Base-by-base conservation (phyloP, 257 asterid genomes). In the Solanum verrucosum region DNA sequence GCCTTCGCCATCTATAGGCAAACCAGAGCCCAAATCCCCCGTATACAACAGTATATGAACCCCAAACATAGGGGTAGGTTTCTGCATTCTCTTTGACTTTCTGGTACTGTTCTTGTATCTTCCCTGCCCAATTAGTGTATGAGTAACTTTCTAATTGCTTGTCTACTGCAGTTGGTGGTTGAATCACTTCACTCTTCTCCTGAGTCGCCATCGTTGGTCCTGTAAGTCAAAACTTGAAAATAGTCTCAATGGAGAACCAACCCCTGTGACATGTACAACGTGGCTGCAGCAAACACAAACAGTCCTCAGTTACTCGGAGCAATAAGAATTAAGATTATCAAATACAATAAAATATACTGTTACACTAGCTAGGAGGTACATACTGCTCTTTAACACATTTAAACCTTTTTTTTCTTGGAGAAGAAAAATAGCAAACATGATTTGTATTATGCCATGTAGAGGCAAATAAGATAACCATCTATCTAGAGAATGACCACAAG, bases 61-160 rank as follows among this genome's bases (percentile, higher is more conserved):
- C 98, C 98, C 98, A 97, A 18, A 97, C 99, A 42, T 94, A 97
- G 7, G 99, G 99, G 75, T 94, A 96, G 1, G 98, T 89, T 88
- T 95, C 94, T 75, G 98, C 98, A 91, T 96, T 91, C 84, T 91
- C 95, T 88, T 91, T 95, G 27, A 92, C 90, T 85, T 87, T 94
- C 40, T 70, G 59, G 71, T 93, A 95, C 72, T 86, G 92, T 79
- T 90, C 94, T 87, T 89, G 89, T 85, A 95, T 88, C 90, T 46
- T 88, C 34, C 85, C 92, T 34, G 85, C 88, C 95, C 90, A 95
- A 23, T 91, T 92, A 20, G 37, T 73, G 63, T 86, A 72, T 29
- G 84, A 86, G 25, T 87, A 68, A 65, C 88, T 91, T 85, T 87
- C 84, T 87, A 85, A 92, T 84, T 90, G 92, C 82, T 87, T 87